Conservation (phyloP, 2,329 filamentous ascomycete species). For the Claviceps sp. region DNA sequence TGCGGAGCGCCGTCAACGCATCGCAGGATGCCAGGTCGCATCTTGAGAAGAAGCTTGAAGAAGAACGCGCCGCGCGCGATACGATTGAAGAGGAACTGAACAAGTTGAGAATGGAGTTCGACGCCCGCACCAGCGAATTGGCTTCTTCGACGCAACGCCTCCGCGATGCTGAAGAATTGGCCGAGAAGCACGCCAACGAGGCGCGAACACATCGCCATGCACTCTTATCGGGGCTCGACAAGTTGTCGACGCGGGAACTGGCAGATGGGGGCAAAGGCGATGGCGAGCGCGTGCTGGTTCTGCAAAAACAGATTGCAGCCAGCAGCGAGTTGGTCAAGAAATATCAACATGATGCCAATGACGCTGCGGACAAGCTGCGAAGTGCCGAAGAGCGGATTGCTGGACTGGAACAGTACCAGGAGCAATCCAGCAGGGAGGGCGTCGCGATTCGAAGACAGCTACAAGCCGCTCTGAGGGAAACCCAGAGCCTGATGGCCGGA, state of each 20-base stretch:
- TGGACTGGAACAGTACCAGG: slow-evolving; percentile 90
- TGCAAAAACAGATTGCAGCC: slow-evolving; percentile 67
- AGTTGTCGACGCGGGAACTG: slow-evolving; percentile 45
- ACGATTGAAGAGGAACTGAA: slow-evolving; percentile 62
- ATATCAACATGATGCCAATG: slow-evolving; percentile 79
- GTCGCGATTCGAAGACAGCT: slow-evolving; percentile 81
- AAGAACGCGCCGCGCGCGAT: slow-evolving; percentile 67
- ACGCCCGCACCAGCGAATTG: slow-evolving; percentile 64
- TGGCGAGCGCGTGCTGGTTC: slow-evolving; percentile 53
- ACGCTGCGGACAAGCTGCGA: slow-evolving; percentile 75
- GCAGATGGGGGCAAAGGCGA: slow-evolving; percentile 33
- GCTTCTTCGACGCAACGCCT: slow-evolving; percentile 61
- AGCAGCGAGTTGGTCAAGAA: slow-evolving; percentile 73
- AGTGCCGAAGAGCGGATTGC: slow-evolving; percentile 94
- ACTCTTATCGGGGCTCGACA: slow-evolving; percentile 70
- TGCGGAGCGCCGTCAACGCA: slow-evolving; percentile 65
- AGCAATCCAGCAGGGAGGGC: slow-evolving; percentile 88
- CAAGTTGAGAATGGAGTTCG: slow-evolving; percentile 70
- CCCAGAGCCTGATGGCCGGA: slow-evolving; percentile 65
- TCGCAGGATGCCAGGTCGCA: slow-evolving; percentile 65
- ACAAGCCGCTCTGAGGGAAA: slow-evolving; percentile 70
- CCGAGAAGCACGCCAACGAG: slow-evolving; percentile 76
- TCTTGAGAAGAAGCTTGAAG: slow-evolving; percentile 68
- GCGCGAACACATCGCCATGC: slow-evolving; percentile 74
- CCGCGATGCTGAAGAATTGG: slow-evolving; percentile 75